A percentile compares a stretch with the other conserved stretches of the same genome.
phyloP scores from a whole-genome alignment of 1,139 yeast genomes.

The Geotrichum citri-aurantii region DNA sequence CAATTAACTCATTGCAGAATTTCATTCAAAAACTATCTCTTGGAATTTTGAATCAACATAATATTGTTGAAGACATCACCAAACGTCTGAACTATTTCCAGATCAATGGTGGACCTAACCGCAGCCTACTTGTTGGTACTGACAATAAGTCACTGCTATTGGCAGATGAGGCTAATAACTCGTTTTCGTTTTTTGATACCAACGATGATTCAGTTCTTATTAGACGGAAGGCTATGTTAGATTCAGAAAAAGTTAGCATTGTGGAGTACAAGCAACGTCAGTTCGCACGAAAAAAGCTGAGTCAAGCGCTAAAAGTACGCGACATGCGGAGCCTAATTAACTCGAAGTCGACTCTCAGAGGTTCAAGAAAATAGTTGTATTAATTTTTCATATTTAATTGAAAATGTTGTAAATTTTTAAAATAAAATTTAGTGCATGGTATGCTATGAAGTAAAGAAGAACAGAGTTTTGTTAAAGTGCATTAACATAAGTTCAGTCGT shows the following conservation, averaged over 20 bases:
- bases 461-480: too few species aligned
- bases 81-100: not conserved
- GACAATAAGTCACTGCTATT: not conserved
- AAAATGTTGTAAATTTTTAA: too few species aligned
- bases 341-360: not conserved
- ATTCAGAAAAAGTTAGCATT: slow-evolving; percentile 10
- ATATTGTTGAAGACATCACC: not conserved
- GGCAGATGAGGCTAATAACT: not conserved
- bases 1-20: not conserved
- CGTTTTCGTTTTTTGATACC: not conserved
- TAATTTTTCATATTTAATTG: not conserved
- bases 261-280: slow-evolving; percentile 7
- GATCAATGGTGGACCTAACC: not conserved
- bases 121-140: not conserved
- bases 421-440: too few species aligned
- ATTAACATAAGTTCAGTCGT: too few species aligned
- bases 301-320: not conserved
- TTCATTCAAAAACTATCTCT: not conserved
- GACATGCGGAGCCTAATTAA: not conserved
- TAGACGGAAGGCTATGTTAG: slow-evolving; percentile 1
- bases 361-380: not conserved
- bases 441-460: not conserved
- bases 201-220: not conserved
- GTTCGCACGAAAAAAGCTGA: not conserved
- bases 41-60: not conserved